Conservation (phyloP, 768 basidiomycete genomes). For the Amanita molliuscula region DNA sequence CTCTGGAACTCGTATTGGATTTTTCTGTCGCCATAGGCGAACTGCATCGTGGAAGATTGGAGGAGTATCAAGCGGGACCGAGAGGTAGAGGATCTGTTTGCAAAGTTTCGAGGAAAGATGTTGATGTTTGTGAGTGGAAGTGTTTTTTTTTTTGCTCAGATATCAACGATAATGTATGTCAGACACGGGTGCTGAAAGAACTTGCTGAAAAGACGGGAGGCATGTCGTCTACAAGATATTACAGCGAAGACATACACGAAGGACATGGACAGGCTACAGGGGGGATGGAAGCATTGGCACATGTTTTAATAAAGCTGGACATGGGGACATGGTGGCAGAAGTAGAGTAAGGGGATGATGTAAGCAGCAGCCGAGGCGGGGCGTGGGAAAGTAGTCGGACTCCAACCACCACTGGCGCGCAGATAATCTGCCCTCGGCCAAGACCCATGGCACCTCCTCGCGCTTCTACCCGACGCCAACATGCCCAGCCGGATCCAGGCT, state of each 20-base stretch:
- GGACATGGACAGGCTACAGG: slow-evolving; percentile 26
- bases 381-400: slow-evolving; percentile 27
- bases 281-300: slow-evolving; percentile 42
- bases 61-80: slow-evolving; percentile 58
- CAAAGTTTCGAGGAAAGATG: slow-evolving; percentile 46
- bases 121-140: slow-evolving; percentile 40
- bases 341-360: not conserved
- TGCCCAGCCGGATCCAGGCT: slow-evolving; percentile 22
- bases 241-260: not conserved
- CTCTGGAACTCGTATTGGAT: slow-evolving; percentile 57
- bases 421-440: slow-evolving; percentile 26
- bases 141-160: not conserved
- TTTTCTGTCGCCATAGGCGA: slow-evolving; percentile 59
- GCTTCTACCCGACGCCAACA: slow-evolving; percentile 38
- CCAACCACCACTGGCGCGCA: slow-evolving; percentile 32
- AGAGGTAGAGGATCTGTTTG: slow-evolving; percentile 42
- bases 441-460: slow-evolving; percentile 82
- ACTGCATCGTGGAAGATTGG: slow-evolving; percentile 36
- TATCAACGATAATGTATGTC: not conserved
- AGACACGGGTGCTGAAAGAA: slow-evolving; percentile 49
- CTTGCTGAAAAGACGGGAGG: slow-evolving; percentile 40
- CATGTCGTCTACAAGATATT: slow-evolving; percentile 13
- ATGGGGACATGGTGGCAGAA: slow-evolving; percentile 49
- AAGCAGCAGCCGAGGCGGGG: slow-evolving; percentile 4
- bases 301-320: slow-evolving; percentile 44